Percentiles rank a stretch among this genome's conserved stretches.
Evolutionary conservation across 2,329 filamentous ascomycete species (phyloP).

Genomic region (Pseudogymnoascus sp.): DNA sequence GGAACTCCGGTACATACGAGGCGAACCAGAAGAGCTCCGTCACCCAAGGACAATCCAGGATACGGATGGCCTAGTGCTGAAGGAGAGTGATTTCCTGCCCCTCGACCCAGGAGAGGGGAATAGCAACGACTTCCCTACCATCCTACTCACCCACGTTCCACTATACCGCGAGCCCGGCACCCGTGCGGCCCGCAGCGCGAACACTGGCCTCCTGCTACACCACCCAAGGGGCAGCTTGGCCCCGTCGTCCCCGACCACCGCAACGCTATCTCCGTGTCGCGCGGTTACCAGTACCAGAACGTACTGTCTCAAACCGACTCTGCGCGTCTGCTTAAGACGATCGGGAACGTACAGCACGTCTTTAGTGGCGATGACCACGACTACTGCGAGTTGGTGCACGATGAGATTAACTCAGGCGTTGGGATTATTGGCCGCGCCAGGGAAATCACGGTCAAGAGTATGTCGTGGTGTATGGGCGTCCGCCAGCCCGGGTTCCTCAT

Average conservation of each 20-base stretch:
- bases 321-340: slow-evolving; percentile 63
- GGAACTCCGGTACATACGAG: slow-evolving; percentile 60
- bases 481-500: slow-evolving; percentile 80
- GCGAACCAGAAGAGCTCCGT: slow-evolving; percentile 43
- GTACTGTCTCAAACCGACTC: slow-evolving; percentile 76
- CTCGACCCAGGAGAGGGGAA: slow-evolving; percentile 39
- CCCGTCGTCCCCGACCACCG: slow-evolving; percentile 56
- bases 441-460: slow-evolving; percentile 93
- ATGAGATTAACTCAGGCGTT: slow-evolving; percentile 45
- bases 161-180: slow-evolving; percentile 76
- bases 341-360: slow-evolving; percentile 76
- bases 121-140: slow-evolving; percentile 68
- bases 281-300: slow-evolving; percentile 95
- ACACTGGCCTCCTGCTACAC: slow-evolving; percentile 66
- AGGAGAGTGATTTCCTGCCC: slow-evolving; percentile 33
- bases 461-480: slow-evolving; percentile 96
- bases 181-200: slow-evolving; percentile 85
- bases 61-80: slow-evolving; percentile 30
- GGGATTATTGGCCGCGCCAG: slow-evolving; percentile 47
- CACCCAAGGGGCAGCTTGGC: slow-evolving; percentile 49
- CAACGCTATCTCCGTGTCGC: slow-evolving; percentile 70
- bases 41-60: slow-evolving; percentile 57
- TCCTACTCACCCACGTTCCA: slow-evolving; percentile 87
- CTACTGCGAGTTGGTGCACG: slow-evolving; percentile 86
- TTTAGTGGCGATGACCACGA: slow-evolving; percentile 98